Evolutionary conservation across 495 filamentous ascomycete genomes (phyloP), one percentile per base, ranked within the genome.

Genomic region (Sporormia fimetaria): DNA sequence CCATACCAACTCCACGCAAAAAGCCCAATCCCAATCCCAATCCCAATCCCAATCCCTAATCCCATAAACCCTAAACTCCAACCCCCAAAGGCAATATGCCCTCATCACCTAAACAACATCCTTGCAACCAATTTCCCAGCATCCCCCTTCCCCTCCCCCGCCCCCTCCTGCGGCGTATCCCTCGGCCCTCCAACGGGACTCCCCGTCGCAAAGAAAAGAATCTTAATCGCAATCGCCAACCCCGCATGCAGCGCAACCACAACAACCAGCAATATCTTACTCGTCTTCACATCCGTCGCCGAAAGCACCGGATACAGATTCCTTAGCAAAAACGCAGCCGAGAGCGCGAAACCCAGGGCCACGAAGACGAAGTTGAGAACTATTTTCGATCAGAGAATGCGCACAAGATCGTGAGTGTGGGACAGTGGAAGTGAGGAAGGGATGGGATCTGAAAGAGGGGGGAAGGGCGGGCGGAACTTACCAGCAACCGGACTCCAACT

Each of bases 321-420:
- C 31, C 90, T 69, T 44, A 95, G 68, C 22, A 98, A 63, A 67
- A 98, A 98, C 33, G 80, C 73, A 6, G 81, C 85, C 11, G 80
- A 87, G 52, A 87, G 64, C 6, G 72, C 84, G 63, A 95, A 96
- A 17, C 90, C 90, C 29, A 95, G 69, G 23, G 70, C 83, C 6
- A 94, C 87, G 65, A 96, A 93, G 26, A 88, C 74, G 70, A 81
- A 96, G 67, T 98, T 98, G 36, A 98, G 72, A 37, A 83, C 63
- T 66, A 34, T 8, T 29, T 23, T 8, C 9, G 7, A 18, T 6
- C 31, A 7, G 9, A 6, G 15, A 21, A 12, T n/a, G n/a, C 15
- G 3, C 5, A 9, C 21, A 18, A 21, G 20, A 21, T 6, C 15
- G 6, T 2, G 21, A 12, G 15, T 12, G 20, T 12, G 7, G 1